phyloP scores from a whole-genome alignment of 164 flowering plant species.

The Euptelea pleiosperma region DNA sequence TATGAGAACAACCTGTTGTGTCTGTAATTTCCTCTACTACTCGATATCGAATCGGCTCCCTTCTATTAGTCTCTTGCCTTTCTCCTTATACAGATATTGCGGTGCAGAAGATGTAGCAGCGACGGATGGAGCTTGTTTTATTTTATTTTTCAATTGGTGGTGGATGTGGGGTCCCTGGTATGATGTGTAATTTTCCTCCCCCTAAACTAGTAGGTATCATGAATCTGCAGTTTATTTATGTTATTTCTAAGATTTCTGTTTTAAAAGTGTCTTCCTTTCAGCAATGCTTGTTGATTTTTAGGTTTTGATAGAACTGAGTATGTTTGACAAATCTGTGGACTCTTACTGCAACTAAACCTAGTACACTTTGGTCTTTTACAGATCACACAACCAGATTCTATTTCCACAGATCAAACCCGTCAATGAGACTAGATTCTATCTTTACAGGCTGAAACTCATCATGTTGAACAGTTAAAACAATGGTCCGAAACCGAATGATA shows the following conservation, averaged over 20 bases:
- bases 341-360: no score
- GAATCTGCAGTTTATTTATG: constrained; percentile 19
- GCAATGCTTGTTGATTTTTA: constrained; percentile 22
- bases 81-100: background rate
- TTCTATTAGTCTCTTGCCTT: background rate
- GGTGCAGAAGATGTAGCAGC: constrained; percentile 13
- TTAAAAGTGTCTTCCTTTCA: constrained; percentile 13
- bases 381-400: no score
- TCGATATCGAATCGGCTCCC: background rate
- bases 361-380: no score
- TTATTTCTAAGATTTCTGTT: constrained; percentile 19
- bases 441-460: background rate
- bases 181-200: constrained; percentile 15
- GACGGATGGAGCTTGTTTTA: constrained; percentile 15
- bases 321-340: no score
- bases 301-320: no score
- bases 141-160: constrained; percentile 11
- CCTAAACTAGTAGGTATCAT: constrained; percentile 22
- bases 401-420: no score
- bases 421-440: background rate
- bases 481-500: no score
- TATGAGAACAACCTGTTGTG: constrained; percentile 27
- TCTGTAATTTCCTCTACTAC: background rate
- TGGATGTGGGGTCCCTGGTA: constrained; percentile 20
- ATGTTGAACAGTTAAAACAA: background rate